Percentiles rank a stretch among this genome's conserved stretches.
phyloP scores from a whole-genome alignment of 164 flowering plant genomes.

The Nymphaea thermarum region DNA sequence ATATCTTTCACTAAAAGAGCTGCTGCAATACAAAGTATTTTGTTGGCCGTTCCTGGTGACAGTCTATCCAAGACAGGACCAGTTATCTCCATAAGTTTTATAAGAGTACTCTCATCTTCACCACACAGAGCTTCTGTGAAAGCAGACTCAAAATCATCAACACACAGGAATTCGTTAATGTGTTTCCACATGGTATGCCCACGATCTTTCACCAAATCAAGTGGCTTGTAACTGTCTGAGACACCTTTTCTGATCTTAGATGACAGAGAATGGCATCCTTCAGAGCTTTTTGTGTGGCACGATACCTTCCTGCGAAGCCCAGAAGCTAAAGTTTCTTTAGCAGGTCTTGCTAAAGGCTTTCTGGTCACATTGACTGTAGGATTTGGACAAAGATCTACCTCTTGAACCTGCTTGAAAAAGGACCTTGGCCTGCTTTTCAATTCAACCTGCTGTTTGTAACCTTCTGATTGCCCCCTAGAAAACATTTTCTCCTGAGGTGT shows the following conservation, averaged over 20 bases:
- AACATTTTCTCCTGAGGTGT: conserved; percentile 39
- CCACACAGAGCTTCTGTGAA: conserved; percentile 64
- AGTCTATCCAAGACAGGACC: conserved; percentile 71
- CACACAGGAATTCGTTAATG: conserved; percentile 37
- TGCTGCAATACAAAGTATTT: conserved; percentile 44
- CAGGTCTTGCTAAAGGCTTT: conserved; percentile 17
- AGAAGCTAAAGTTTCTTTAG: conserved; percentile 15
- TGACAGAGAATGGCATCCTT: conserved; percentile 13
- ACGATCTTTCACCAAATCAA: neutral
- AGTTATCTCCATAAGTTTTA: conserved; percentile 70
- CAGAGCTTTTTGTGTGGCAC: conserved; percentile 19
- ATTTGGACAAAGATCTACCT: conserved; percentile 25
- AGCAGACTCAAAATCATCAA: conserved; percentile 76
- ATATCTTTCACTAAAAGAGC: conserved; percentile 46
- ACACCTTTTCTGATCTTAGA: conserved; percentile 12
- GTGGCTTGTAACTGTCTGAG: conserved; percentile 20
- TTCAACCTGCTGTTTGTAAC: neutral
- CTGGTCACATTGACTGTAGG: conserved; percentile 18
- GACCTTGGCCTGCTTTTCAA: conserved; percentile 21
- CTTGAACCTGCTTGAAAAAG: conserved; percentile 18
- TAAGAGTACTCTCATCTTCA: conserved; percentile 41
- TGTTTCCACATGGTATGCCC: conserved; percentile 26
- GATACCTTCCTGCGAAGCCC: conserved; percentile 13
- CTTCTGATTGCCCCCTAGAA: conserved; percentile 1
- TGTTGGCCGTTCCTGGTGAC: conserved; percentile 43